Conservation (phyloP, 495 filamentous ascomycete genomes). For the Saxophila tyrrhenica region DNA sequence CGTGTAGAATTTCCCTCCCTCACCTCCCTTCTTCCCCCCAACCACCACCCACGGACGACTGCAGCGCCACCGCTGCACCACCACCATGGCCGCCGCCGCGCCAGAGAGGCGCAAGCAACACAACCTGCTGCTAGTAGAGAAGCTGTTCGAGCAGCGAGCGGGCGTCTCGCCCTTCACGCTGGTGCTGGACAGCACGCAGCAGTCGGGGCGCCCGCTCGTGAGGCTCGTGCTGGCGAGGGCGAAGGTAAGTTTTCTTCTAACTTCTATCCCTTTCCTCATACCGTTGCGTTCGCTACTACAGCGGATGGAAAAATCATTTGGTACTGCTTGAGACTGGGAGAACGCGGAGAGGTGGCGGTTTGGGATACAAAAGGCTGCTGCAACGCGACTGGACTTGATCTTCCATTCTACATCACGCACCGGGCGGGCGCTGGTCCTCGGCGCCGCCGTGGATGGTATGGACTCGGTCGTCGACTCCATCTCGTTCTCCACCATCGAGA, state of each 20-base stretch:
- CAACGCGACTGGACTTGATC: no score
- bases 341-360: no score
- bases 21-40: not conserved
- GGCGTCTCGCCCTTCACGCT: slow-evolving; percentile 76
- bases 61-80: not conserved
- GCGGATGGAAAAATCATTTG: not conserved
- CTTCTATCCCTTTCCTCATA: no score
- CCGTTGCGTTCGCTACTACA: not conserved
- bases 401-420: no score
- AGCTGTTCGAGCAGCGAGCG: slow-evolving; percentile 66
- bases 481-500: no score
- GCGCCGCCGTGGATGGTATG: no score
- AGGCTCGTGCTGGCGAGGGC: slow-evolving; percentile 70
- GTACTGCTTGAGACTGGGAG: no score
- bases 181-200: slow-evolving; percentile 74
- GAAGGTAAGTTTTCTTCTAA: slow-evolving; percentile 40
- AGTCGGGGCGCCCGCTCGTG: slow-evolving; percentile 55
- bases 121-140: slow-evolving; percentile 76
- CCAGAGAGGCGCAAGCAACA: slow-evolving; percentile 33
- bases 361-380: no score
- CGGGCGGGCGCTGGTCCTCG: no score
- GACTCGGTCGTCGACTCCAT: no score
- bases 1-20: not conserved
- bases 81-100: not conserved
- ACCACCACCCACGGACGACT: not conserved